phyloP scores from a whole-genome alignment of 768 basidiomycete genomes.

The Podaxis sp. region DNA sequence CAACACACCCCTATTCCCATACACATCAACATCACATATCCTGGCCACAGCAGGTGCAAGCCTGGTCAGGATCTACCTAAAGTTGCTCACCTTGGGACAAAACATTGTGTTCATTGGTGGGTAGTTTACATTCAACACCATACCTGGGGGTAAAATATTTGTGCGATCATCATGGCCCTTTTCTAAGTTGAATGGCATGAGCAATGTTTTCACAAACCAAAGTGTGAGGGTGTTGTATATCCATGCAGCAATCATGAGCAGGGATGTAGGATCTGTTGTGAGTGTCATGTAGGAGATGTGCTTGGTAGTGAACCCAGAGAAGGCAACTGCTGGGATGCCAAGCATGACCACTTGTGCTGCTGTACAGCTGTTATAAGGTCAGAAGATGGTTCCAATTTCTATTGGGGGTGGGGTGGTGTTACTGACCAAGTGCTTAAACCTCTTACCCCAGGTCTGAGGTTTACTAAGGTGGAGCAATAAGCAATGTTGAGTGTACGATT shows the following conservation, averaged over 20 bases:
- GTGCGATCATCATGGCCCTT: neutral
- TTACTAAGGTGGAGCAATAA: constrained; percentile 14
- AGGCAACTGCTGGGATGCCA: constrained; percentile 38
- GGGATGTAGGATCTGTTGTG: constrained; percentile 22
- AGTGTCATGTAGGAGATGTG: constrained; percentile 42
- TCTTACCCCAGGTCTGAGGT: constrained; percentile 22
- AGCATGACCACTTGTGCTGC: constrained; percentile 35
- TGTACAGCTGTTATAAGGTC: constrained; percentile 26
- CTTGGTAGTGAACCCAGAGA: constrained; percentile 27
- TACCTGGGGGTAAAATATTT: constrained; percentile 31
- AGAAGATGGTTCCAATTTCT: neutral
- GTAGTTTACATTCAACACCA: constrained; percentile 40
- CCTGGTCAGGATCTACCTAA: constrained; percentile 35
- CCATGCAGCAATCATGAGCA: constrained; percentile 25
- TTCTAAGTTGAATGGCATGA: constrained; percentile 13
- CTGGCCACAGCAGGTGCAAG: constrained; percentile 18
- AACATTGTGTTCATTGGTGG: constrained; percentile 20
- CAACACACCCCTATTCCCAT: constrained; percentile 31
- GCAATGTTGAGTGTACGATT: neutral
- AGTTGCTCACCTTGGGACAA: constrained; percentile 27
- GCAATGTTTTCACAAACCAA: constrained; percentile 24
- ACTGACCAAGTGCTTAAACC: constrained; percentile 34
- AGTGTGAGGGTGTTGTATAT: constrained; percentile 33
- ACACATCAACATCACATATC: constrained; percentile 32
- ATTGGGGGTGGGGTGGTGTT: neutral